Evolutionary conservation across 1,284 basidiomycete genomes (phyloP).

Genomic region (Ustanciosporium gigantosporum): DNA sequence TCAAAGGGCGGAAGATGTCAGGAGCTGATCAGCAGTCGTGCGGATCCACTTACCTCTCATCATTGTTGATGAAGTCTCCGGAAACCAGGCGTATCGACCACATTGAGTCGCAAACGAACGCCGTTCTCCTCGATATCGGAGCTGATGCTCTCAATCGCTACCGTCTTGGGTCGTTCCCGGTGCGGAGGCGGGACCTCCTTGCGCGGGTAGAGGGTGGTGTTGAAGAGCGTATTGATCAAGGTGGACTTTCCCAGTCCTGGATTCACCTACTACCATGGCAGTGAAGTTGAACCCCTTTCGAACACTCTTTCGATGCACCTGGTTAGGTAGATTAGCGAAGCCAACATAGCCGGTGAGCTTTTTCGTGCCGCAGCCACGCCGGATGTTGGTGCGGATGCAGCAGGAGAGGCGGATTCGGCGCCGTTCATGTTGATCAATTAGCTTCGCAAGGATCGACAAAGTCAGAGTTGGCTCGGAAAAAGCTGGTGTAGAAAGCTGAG

Average conservation of each 20-base stretch:
- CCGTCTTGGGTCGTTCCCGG: slow-evolving; percentile 55
- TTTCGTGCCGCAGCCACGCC: slow-evolving; percentile 22
- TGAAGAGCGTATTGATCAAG: slow-evolving; percentile 60
- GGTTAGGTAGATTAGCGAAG: slow-evolving; percentile 60
- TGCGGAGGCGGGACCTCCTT: slow-evolving; percentile 55
- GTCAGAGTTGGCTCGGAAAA: neutral
- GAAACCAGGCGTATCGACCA: slow-evolving; percentile 60
- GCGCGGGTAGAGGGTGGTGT: slow-evolving; percentile 58
- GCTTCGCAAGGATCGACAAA: neutral
- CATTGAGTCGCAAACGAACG: slow-evolving; percentile 57
- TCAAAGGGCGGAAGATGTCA: too few relatives aligned
- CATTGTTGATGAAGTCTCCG: slow-evolving; percentile 60
- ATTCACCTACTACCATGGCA: slow-evolving; percentile 59
- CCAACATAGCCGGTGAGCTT: slow-evolving; percentile 60
- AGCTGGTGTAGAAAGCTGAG: too few relatives aligned
- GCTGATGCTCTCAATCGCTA: slow-evolving; percentile 60
- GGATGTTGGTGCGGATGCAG: slow-evolving; percentile 5
- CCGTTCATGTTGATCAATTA: slow-evolving; percentile 31
- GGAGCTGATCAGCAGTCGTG: neutral
- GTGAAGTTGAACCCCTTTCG: slow-evolving; percentile 59
- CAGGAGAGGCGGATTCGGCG: slow-evolving; percentile 3
- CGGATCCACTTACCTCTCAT: slow-evolving; percentile 40
- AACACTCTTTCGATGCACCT: slow-evolving; percentile 56
- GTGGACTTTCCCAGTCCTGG: slow-evolving; percentile 60
- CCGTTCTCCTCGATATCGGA: slow-evolving; percentile 61